phyloP scores from a whole-genome alignment of 345 rosid genomes.

The Gossypium australe region DNA sequence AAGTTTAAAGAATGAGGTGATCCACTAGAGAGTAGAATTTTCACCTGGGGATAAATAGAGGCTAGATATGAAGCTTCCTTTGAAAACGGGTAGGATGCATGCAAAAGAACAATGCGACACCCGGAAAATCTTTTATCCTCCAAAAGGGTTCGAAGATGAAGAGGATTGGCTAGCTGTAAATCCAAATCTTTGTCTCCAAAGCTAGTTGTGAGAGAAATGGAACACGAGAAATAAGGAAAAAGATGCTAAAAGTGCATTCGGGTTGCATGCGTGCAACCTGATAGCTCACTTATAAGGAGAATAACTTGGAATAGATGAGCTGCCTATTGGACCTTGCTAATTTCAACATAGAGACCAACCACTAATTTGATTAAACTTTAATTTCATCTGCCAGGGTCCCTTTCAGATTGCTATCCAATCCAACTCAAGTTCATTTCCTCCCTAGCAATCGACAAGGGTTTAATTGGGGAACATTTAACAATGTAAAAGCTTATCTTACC shows the following conservation, averaged over 20 bases:
- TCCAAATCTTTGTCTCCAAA: conserved; percentile 95
- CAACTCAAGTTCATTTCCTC: conserved; percentile 9
- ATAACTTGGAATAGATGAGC: too few relatives aligned
- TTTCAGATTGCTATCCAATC: background rate
- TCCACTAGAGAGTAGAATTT: conserved; percentile 7
- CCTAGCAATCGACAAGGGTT: conserved; percentile 3
- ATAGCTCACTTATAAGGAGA: background rate
- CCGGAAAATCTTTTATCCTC: conserved; percentile 74
- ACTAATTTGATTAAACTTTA: background rate
- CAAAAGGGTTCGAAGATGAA: conserved; percentile 68
- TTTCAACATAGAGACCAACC: background rate
- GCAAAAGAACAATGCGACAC: conserved; percentile 74
- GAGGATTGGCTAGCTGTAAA: conserved; percentile 80
- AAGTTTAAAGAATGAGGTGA: background rate
- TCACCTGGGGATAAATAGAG: conserved; percentile 81
- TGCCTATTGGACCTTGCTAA: too few relatives aligned
- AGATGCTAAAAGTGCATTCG: background rate
- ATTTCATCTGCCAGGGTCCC: background rate
- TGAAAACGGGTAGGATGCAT: conserved; percentile 95
- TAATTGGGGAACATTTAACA: conserved; percentile 8
- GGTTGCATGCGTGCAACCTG: background rate
- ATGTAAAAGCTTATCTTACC: conserved; percentile 43
- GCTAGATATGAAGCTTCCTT: conserved; percentile 89
- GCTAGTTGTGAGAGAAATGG: conserved; percentile 28
- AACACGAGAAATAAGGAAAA: conserved; percentile 7